Evolutionary conservation across 495 filamentous ascomycete genomes (phyloP), one percentile per base, ranked within the genome.

Genomic region (Aspergillus cristatus): DNA sequence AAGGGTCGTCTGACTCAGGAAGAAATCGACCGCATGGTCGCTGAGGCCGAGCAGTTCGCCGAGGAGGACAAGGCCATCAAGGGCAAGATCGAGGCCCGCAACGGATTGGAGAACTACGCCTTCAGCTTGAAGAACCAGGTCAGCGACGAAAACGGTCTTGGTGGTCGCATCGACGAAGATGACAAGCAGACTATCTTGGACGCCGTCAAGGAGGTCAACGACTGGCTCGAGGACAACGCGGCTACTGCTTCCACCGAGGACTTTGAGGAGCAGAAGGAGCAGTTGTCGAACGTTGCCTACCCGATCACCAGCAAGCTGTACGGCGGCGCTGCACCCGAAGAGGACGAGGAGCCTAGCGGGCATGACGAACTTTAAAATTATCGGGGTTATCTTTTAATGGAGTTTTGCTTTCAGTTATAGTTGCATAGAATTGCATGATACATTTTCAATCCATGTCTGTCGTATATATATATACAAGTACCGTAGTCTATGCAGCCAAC

Each of bases 191-290:
- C 86, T 50, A 83, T 97, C 51, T 68, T 96, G 47, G 86, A 94
- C 40, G 91, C 91, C 45, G 83, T 99, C 68, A 97, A 96, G 83
- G 91, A 97, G 70, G 73, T 89, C 39, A 81, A 80, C 45, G 93
- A 96, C 56, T 99, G 91, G 91, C 81, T 98, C 34, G 90, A 97
- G 50, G 88, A 96, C 78, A 91, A 96, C 69, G 88, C 78, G 45
- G 76, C 77, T 42, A 83, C 83, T 35, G 91, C 91, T 41, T 76
- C 73, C 43, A 71, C 80, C 37, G 93, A 97, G 72, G 91, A 97
- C 70, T 96, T 96, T 51, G 86, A 94, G 62, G 91, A 99, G 78
- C 89, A 97, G 72, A 94, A 90, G 76, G 90, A 99, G 82, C 94
- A 95, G 74, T 79, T 99, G 47, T 90, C 83, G 52, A 80, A 81